phyloP scores from a whole-genome alignment of 2,329 filamentous ascomycete genomes.

The Fusarium sp. region DNA sequence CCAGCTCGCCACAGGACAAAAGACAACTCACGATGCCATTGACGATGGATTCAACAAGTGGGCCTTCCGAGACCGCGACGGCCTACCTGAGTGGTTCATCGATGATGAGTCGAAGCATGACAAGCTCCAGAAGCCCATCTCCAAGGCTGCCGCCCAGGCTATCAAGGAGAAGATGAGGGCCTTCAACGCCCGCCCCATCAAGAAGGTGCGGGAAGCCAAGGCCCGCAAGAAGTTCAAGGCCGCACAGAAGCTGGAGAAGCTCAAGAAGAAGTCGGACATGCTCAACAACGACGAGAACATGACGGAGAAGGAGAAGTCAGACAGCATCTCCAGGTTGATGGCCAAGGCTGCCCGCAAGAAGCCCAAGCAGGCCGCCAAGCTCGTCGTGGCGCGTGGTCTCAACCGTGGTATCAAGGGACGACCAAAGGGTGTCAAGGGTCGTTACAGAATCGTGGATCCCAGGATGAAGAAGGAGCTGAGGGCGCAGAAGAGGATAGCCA shows the following conservation, averaged over 20 bases:
- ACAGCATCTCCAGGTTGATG: constrained; percentile 84
- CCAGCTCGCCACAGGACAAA: constrained; percentile 87
- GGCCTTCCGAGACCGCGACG: constrained; percentile 89
- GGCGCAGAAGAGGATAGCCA: constrained; percentile 81
- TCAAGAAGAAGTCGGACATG: constrained; percentile 96
- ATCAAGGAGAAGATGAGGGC: constrained; percentile 96
- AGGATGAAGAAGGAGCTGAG: constrained; percentile 97
- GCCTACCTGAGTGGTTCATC: constrained; percentile 96
- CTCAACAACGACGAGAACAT: constrained; percentile 90
- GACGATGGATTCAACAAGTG: constrained; percentile 96
- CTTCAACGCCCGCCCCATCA: constrained; percentile 95
- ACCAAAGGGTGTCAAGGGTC: constrained; percentile 92
- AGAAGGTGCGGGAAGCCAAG: constrained; percentile 97
- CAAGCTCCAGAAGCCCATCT: constrained; percentile 88
- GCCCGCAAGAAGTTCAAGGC: constrained; percentile 97
- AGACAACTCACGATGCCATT: constrained; percentile 80
- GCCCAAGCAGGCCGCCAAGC: constrained; percentile 82
- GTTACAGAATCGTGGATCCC: constrained; percentile 96
- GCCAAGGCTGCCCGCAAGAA: constrained; percentile 87
- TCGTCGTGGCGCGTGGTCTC: constrained; percentile 87
- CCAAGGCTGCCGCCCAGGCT: constrained; percentile 86
- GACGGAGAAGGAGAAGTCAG: constrained; percentile 96
- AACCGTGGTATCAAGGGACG: constrained; percentile 89
- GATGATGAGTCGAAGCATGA: constrained; percentile 92
- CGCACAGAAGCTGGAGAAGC: constrained; percentile 89